These are phyloP conservation scores for Aspergillus quadricinctus DNA, from an alignment of 2,329 filamentous ascomycete genomes.

Conservation along the genomic window DNA sequence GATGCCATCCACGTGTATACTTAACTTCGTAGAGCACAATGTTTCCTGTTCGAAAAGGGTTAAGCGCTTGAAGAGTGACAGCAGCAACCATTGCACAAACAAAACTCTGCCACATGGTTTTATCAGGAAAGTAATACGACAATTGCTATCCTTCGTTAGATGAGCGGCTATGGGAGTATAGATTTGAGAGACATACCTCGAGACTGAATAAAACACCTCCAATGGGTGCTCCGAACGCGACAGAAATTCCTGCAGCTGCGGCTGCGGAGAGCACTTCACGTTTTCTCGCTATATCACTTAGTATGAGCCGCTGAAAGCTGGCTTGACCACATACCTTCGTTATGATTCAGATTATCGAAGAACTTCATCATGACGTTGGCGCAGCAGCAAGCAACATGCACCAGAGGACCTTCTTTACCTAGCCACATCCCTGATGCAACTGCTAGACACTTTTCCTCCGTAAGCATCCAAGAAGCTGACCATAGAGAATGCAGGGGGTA, in stretches of 20 bases:
- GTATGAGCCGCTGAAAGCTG: neutral
- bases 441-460: conserved; percentile 65
- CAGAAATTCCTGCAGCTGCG: conserved; percentile 85
- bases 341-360: conserved; percentile 73
- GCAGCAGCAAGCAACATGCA: conserved; percentile 95
- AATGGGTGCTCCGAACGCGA: conserved; percentile 90
- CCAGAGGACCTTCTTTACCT: conserved; percentile 90
- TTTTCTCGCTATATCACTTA: conserved; percentile 65
- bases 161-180: neutral
- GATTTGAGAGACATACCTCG: conserved; percentile 56
- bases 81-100: conserved; percentile 99
- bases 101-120: conserved; percentile 99
- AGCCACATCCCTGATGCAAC: conserved; percentile 95
- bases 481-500: neutral
- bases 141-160: conserved; percentile 57
- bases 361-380: conserved; percentile 91
- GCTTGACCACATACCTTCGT: conserved; percentile 63
- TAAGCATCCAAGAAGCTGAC: conserved; percentile 8
- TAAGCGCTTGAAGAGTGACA: conserved; percentile 84
- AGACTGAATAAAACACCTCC: conserved; percentile 92
- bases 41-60: conserved; percentile 92
- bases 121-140: conserved; percentile 96
- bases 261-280: conserved; percentile 89
- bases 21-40: conserved; percentile 94
- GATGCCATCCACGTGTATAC: conserved; percentile 87